Evolutionary conservation across 208 protist genomes (phyloP).

Genomic region (Crithidia mellificae): DNA sequence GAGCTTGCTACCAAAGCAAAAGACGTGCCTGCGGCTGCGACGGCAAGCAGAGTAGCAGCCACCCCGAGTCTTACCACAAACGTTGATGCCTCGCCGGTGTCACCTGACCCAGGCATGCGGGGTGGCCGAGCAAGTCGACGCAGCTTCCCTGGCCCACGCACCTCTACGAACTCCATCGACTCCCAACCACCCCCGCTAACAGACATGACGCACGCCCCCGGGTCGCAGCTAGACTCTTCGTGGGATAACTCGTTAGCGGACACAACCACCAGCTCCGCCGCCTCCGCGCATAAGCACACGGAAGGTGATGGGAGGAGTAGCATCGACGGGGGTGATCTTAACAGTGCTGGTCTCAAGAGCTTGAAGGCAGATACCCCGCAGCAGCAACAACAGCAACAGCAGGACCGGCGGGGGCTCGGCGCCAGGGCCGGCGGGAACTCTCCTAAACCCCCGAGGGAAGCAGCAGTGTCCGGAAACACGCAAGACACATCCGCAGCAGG

Average conservation of each 20-base stretch:
- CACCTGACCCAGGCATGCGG: not conserved
- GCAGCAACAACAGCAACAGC: no score
- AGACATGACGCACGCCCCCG: conserved; percentile 15
- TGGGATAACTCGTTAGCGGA: conserved; percentile 13
- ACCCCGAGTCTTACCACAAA: not conserved
- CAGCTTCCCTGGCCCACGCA: not conserved
- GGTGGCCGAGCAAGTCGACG: not conserved
- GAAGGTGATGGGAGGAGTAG: not conserved
- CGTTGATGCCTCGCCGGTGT: not conserved
- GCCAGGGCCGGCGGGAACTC: not conserved
- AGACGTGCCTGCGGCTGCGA: not conserved
- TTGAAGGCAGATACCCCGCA: no score
- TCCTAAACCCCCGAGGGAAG: not conserved
- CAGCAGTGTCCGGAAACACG: not conserved
- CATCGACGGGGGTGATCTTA: no score
- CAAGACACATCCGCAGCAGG: no score
- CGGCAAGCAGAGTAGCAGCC: no score
- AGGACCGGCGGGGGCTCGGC: not conserved
- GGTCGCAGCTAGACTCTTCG: conserved; percentile 5
- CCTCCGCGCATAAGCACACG: not conserved
- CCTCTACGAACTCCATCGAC: not conserved
- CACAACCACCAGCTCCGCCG: not conserved
- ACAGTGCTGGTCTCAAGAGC: no score
- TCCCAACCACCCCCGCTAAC: conserved; percentile 14
- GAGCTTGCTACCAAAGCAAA: not conserved